phyloP scores from a whole-genome alignment of 202 grass and related monocot species.

The Saccharum hybrid region DNA sequence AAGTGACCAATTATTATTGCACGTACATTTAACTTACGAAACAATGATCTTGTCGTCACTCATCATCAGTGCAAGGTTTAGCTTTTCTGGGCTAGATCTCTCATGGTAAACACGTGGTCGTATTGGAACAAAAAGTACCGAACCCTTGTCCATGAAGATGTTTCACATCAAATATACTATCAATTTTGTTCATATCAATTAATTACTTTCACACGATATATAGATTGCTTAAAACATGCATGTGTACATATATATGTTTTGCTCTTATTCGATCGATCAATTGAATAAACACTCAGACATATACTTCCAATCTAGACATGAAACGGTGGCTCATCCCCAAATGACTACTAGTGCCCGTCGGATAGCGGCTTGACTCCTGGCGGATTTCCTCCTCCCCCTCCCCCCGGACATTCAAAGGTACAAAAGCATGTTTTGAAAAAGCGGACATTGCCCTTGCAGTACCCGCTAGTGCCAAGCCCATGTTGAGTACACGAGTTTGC shows the following conservation, averaged over 20 bases:
- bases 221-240: not conserved
- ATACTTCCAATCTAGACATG: not conserved
- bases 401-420: not conserved
- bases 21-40: not conserved
- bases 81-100: too few species aligned
- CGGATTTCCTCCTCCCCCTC: not conserved
- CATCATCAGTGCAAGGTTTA: not conserved
- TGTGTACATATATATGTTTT: not conserved
- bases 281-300: not conserved
- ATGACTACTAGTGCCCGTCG: not conserved
- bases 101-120: too few species aligned
- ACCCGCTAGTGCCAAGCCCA: not conserved
- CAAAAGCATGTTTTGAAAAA: not conserved
- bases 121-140: not conserved
- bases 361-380: not conserved
- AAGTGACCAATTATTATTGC: not conserved
- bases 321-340: not conserved
- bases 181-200: not conserved
- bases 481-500: not conserved
- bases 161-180: too few species aligned
- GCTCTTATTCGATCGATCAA: not conserved
- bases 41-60: not conserved
- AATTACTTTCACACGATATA: not conserved
- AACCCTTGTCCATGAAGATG: too few species aligned
- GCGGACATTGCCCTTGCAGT: not conserved